Base-by-base conservation (phyloP, 139 green algal species). In the Chlorokybus atmophyticus region DNA sequence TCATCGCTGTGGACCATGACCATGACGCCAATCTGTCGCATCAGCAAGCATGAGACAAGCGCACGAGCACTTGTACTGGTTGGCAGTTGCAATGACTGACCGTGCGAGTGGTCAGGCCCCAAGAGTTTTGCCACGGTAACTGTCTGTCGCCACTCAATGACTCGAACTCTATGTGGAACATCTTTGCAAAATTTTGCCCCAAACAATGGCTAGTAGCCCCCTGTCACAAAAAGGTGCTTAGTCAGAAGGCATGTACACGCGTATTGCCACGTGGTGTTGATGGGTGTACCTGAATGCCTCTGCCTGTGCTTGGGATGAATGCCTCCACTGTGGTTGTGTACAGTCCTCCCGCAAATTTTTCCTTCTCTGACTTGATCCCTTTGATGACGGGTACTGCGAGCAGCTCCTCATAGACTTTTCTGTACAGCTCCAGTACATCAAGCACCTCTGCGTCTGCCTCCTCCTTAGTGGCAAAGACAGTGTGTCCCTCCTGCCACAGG, bases 1-100 rank as follows among this genome's bases (percentile, higher is more conserved):
- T 99, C 78, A 65, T 99, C 91, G 14, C 73, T 77, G 71, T 99
- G 91, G 25, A 91, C 88, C 89, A 99, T 98, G 73, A 97, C 80
- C 83, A 93, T 93, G 2, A 99, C 88, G 4, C 91, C 91, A 42
- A 99, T 87, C 63, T 71, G 62, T n/a, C n/a, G n/a, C n/a, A n/a
- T n/a, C n/a, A n/a, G n/a, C n/a, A n/a, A n/a, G n/a, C n/a, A n/a
- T n/a, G n/a, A n/a, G n/a, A n/a, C n/a, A n/a, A n/a, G n/a, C n/a
- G n/a, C n/a, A n/a, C n/a, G n/a, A n/a, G n/a, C n/a, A n/a, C n/a
- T n/a, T n/a, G n/a, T n/a, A n/a, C n/a, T n/a, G n/a, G n/a, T n/a
- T n/a, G n/a, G n/a, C n/a, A n/a, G n/a, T n/a, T n/a, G n/a, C n/a
- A n/a, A 55, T 47, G 14, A 21, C 48, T 65, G 29, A 63, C 50